Evolutionary conservation across 1,284 basidiomycete genomes (phyloP).

Genomic region (Rhodofomes roseus): DNA sequence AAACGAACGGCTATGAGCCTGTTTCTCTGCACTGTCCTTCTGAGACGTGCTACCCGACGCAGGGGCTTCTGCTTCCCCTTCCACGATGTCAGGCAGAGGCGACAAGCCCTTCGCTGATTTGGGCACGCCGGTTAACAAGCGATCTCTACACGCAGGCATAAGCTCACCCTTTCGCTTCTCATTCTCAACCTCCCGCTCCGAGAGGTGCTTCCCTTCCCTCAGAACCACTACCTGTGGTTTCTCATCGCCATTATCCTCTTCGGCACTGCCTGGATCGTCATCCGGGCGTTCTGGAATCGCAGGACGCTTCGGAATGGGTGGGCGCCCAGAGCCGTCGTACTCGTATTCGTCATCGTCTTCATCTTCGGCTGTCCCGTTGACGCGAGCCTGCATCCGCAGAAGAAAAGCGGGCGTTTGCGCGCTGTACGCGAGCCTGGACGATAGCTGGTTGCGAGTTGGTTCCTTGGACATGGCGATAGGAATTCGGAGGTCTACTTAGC

Average conservation of each 20-base stretch:
- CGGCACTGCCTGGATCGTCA: constrained; percentile 69
- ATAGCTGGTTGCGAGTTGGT: constrained; percentile 28
- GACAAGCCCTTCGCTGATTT: constrained; percentile 48
- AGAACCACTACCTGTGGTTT: constrained; percentile 83
- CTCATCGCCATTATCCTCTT: constrained; percentile 77
- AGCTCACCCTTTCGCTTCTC: constrained; percentile 68
- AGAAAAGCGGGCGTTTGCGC: constrained; percentile 26
- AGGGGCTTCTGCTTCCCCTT: constrained; percentile 13
- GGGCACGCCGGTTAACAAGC: background rate
- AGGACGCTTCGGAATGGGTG: constrained; percentile 71
- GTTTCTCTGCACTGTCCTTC: constrained; percentile 6
- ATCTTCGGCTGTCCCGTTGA: constrained; percentile 16
- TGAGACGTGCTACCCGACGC: constrained; percentile 2
- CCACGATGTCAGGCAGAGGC: constrained; percentile 34
- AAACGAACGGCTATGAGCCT: constrained; percentile 36
- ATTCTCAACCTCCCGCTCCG: constrained; percentile 71
- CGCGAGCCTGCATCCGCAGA: constrained; percentile 21
- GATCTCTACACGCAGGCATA: background rate
- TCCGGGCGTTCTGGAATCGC: constrained; percentile 68
- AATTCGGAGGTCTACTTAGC: background rate
- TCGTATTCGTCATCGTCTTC: constrained; percentile 33
- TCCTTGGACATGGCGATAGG: constrained; percentile 24
- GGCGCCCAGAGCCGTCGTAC: constrained; percentile 61
- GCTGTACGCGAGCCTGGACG: constrained; percentile 26
- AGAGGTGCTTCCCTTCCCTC: constrained; percentile 81